Percentiles rank a stretch among this genome's conserved stretches.
phyloP scores from a whole-genome alignment of 441 rosid genomes.

The Jatropha multifida region DNA sequence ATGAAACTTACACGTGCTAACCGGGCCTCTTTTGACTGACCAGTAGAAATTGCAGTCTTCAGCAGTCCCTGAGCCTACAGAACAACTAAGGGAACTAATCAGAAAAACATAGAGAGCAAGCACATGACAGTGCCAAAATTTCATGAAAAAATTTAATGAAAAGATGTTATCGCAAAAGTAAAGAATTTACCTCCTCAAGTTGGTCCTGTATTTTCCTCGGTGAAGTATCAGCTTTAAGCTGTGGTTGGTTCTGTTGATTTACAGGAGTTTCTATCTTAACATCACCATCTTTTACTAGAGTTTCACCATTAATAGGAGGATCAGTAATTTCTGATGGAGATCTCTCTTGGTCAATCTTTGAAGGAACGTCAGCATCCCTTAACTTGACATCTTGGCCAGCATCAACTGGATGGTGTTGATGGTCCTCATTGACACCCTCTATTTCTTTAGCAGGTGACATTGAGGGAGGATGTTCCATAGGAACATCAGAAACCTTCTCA shows the following conservation, averaged over 20 bases:
- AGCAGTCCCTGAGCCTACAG: conserved; percentile 95
- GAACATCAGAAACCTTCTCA: conserved; percentile 47
- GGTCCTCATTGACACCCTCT: conserved; percentile 44
- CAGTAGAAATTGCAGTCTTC: conserved; percentile 75
- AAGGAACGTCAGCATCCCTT: conserved; percentile 43
- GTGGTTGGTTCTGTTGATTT: conserved; percentile 46
- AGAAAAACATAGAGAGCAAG: conserved; percentile 20
- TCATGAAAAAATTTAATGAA: conserved; percentile 10
- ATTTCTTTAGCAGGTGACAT: conserved; percentile 47
- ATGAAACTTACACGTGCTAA: conserved; percentile 83
- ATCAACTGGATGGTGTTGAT: conserved; percentile 40
- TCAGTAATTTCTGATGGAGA: conserved; percentile 38
- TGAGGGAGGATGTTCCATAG: conserved; percentile 36
- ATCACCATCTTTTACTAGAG: conserved; percentile 39
- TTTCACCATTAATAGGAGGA: conserved; percentile 39
- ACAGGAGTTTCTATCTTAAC: conserved; percentile 40
- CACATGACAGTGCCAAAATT: conserved; percentile 21
- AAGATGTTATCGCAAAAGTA: conserved; percentile 14
- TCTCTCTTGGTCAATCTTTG: conserved; percentile 45
- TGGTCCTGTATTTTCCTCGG: conserved; percentile 69
- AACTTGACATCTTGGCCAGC: conserved; percentile 29
- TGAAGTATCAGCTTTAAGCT: conserved; percentile 39
- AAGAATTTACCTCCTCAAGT: conserved; percentile 81
- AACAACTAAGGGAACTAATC: conserved; percentile 33
- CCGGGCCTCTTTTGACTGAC: conserved; percentile 98